Conservation (phyloP, 1,139 yeast species). For the Wickerhamomyces sp. region DNA sequence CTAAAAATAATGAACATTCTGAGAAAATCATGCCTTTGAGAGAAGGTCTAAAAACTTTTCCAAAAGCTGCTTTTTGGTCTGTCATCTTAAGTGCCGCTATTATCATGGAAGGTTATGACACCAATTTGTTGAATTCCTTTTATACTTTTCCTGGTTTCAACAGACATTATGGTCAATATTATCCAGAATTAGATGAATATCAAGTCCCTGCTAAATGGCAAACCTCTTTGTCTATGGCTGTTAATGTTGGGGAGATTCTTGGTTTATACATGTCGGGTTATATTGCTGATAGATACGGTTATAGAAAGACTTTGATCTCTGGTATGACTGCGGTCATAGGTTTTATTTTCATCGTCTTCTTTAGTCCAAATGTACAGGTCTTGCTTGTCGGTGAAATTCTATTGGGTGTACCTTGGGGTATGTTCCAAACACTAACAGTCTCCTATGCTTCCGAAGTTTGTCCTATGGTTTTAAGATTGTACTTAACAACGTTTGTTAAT, state of each 20-base stretch:
- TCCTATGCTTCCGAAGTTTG: slow-evolving; percentile 31
- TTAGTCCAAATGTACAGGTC: slow-evolving; percentile 23
- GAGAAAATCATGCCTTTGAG: slow-evolving; percentile 2
- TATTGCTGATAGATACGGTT: slow-evolving; percentile 51
- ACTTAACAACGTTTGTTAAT: slow-evolving; percentile 26
- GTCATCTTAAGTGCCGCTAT: slow-evolving; percentile 31
- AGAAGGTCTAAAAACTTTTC: slow-evolving; percentile 16
- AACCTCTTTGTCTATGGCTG: slow-evolving; percentile 29
- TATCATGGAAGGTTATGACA: slow-evolving; percentile 39
- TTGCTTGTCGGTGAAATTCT: slow-evolving; percentile 30
- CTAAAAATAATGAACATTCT: slow-evolving; percentile 3
- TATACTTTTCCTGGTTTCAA: slow-evolving; percentile 22
- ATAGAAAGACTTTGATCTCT: slow-evolving; percentile 49
- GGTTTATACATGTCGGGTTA: slow-evolving; percentile 54
- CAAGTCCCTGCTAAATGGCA: slow-evolving; percentile 30
- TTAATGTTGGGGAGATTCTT: slow-evolving; percentile 31
- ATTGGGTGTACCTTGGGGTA: slow-evolving; percentile 28
- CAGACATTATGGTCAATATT: slow-evolving; percentile 16
- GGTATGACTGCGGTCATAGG: slow-evolving; percentile 21
- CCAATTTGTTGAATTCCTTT: slow-evolving; percentile 29
- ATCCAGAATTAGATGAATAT: slow-evolving; percentile 7
- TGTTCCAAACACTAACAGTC: slow-evolving; percentile 22
- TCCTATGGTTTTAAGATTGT: slow-evolving; percentile 30
- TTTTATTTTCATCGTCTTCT: slow-evolving; percentile 26
- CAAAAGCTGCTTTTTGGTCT: slow-evolving; percentile 36